A percentile compares a stretch with the other conserved stretches of the same genome.
phyloP scores from a whole-genome alignment of 129 eudicot species.

The Artemisia argyi region DNA sequence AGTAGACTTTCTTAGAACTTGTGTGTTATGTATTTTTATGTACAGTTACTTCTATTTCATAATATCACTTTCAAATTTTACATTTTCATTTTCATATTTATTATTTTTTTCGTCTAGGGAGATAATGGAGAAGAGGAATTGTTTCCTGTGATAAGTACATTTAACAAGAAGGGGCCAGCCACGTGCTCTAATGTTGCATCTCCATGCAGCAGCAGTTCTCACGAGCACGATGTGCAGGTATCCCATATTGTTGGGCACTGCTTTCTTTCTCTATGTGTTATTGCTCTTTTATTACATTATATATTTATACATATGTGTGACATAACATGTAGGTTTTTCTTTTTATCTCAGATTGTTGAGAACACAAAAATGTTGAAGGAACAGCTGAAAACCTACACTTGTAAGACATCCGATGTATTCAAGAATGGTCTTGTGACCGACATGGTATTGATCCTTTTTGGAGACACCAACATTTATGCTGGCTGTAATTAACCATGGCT shows the following conservation, averaged over 20 bases:
- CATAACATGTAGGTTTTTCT: not conserved
- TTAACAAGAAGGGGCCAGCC: too few relatives aligned
- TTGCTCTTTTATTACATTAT: not conserved
- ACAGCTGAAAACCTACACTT: slow-evolving; percentile 32
- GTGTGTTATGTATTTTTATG: not conserved
- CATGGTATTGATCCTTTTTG: slow-evolving; percentile 29
- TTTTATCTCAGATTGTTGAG: slow-evolving; percentile 26
- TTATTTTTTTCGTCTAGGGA: slow-evolving; percentile 21
- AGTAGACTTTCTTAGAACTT: too few relatives aligned
- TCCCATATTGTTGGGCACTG: not conserved
- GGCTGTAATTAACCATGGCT: not conserved
- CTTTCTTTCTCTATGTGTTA: not conserved
- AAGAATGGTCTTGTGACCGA: slow-evolving; percentile 40
- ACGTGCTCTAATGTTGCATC: not conserved
- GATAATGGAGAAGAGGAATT: too few relatives aligned
- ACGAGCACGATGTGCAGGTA: slow-evolving; percentile 9
- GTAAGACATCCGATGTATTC: slow-evolving; percentile 30
- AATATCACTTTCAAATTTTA: not conserved
- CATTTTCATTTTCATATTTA: not conserved
- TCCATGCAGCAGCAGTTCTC: slow-evolving; percentile 1
- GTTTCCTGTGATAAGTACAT: too few relatives aligned
- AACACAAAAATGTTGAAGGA: slow-evolving; percentile 51
- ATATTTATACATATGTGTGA: not conserved
- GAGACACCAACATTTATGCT: not conserved
- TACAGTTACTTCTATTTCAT: not conserved